Evolutionary conservation across 495 filamentous ascomycete genomes (phyloP).

Genomic region (Corynascus novoguineensis): DNA sequence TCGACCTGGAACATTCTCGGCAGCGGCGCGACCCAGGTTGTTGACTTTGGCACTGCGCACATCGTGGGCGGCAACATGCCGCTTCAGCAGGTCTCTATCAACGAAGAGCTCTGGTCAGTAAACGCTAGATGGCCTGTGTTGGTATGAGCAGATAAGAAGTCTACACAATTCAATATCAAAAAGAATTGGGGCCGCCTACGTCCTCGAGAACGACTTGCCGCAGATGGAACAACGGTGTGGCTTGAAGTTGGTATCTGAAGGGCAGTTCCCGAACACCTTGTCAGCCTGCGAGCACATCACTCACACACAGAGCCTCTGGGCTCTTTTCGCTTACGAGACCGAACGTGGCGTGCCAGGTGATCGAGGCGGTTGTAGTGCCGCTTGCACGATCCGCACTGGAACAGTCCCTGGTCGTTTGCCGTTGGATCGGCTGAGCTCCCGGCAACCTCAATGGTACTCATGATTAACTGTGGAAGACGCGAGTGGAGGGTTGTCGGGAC

Average conservation of each 20-base stretch:
- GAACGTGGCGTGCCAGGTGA: constrained; percentile 19
- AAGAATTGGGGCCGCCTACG: constrained; percentile 1
- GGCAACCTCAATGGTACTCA: constrained; percentile 7
- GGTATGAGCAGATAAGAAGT: too few relatives aligned
- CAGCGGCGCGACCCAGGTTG: neutral
- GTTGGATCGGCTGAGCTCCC: neutral
- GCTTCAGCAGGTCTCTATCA: constrained; percentile 1
- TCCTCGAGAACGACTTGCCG: constrained; percentile 14
- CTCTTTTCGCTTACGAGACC: constrained; percentile 8
- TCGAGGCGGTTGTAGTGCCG: constrained; percentile 12
- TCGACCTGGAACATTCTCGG: neutral
- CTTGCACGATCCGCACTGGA: constrained; percentile 16
- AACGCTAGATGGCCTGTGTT: too few relatives aligned
- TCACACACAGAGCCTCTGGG: neutral
- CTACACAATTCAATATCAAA: too few relatives aligned
- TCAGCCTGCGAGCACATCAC: neutral
- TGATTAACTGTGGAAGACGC: neutral
- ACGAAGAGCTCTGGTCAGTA: neutral
- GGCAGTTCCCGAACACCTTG: neutral
- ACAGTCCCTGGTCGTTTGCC: constrained; percentile 7
- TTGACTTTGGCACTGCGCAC: constrained; percentile 8
- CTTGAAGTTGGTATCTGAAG: constrained; percentile 12
- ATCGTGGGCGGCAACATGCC: constrained; percentile 6
- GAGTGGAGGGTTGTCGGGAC: too few relatives aligned
- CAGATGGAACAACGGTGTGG: constrained; percentile 18